Base-by-base conservation (phyloP, 2,329 filamentous ascomycete genomes). In the Trichoderma afroharzianum region DNA sequence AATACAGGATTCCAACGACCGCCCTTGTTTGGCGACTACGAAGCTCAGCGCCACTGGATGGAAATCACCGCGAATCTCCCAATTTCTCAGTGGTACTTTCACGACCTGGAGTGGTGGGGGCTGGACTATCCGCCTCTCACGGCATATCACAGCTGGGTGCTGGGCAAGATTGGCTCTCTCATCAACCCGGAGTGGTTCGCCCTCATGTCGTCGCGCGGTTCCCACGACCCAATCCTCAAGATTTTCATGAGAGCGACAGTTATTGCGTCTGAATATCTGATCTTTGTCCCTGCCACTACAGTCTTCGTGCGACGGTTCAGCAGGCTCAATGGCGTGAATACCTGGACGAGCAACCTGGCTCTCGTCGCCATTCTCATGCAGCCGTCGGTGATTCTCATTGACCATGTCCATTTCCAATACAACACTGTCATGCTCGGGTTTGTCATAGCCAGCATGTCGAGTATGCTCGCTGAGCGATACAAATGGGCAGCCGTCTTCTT, bases 11-110 rank as follows among this genome's bases (percentile, higher is more conserved):
- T 91, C 78, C 85, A 91, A 72, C 89, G 88, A 72, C 95, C 95
- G 43, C 96, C 96, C 6, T 94, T 98, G 90, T 93, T 95, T 79
- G 96, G 96, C 75, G 96, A 99, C 82, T 99, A 97, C 82, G 96
- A 99, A 84, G 96, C 97, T 4, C 96, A 99, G 81, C 86, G 96
- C 76, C 96, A 99, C 82, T 99, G 96, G 96, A 97, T 99, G 95
- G 96, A 99, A 79, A 86, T 99, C 75, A 98, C 96, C 2, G 93
- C 90, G 9, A 90, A 97, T 72, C 85, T 99, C 2, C 96, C 96
- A 15, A 87, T 97, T 47, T 96, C 94, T 12, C 92, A 96, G 81
- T 99, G 97, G 96, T 99, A 99, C 82, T 97, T 97, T 79, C 94
- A 99, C 81, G 95, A 99, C 80, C 85, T 98, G 58, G 87, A 95